Base-by-base conservation (phyloP, 345 rosid species). In the Salix dunnii region DNA sequence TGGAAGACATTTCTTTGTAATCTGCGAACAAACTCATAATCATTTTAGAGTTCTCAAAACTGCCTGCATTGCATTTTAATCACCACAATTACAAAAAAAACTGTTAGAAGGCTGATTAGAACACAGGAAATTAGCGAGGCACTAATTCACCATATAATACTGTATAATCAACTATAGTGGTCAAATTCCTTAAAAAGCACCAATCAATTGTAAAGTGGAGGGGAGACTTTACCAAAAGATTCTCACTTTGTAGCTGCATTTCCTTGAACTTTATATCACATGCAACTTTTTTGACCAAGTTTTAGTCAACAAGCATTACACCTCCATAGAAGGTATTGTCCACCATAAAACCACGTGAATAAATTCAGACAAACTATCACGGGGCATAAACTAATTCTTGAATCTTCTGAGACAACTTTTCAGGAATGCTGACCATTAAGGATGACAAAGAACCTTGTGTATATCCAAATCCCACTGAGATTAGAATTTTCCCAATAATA, bases 1-100 rank as follows among this genome's bases (percentile, higher is more conserved):
- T 12, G 88, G 86, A 62, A 91, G 77, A 74, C 92, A 84, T 78
- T 81, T 84, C 68, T 84, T 68, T 62, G 91, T 84, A 83, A 91
- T 85, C 92, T 91, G 85, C 83, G 85, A 11, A 63, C 48, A 66
- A 55, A 55, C 0, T 55, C 5, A 55, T 9, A 55, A n/a, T 55
- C 25, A 43, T 0, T 3, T 55, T n/a, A n/a, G 62, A 55, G 62
- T 55, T n/a, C 62, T n/a, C 14, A 21, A 23, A 55, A 55, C 25
- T 9, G 23, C 27, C 62, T 55, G 62, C 62, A 1, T n/a, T 8
- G 8, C 62, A 55, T 55, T 55, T n/a, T 55, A 55, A 3, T 10
- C 10, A n/a, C 62, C 5, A 43, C 4, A 21, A 55, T 55, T 23
- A 6, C 27, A 55, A 9, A 55, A 13, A 55, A 55, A 55, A 55